A percentile compares a stretch with the other conserved stretches of the same genome.
Evolutionary conservation across 208 protist genomes (phyloP).

Genomic region (Trypanosoma grayi): DNA sequence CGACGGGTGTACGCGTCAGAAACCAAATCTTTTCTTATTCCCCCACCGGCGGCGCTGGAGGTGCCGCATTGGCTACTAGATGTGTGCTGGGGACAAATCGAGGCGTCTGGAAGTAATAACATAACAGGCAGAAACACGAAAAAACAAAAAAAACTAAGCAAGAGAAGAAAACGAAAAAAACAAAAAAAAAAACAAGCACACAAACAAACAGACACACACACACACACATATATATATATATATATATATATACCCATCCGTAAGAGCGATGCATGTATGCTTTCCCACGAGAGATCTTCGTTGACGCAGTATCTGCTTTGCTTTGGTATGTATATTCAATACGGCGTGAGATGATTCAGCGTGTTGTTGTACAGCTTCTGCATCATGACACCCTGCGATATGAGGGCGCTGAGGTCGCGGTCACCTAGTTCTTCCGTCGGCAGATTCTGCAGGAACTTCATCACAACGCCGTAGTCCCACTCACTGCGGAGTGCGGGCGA

Average conservation of each 20-base stretch:
- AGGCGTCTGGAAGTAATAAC: too few relatives aligned
- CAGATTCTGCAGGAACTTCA: conserved; percentile 71
- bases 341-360: conserved; percentile 20
- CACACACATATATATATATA: conserved; percentile 13
- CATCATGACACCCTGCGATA: conserved; percentile 66
- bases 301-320: too few relatives aligned
- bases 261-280: too few relatives aligned
- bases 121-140: conserved; percentile 3
- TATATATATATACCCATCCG: neutral
- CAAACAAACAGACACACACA: conserved; percentile 8
- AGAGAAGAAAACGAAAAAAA: neutral
- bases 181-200: neutral
- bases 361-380: conserved; percentile 65
- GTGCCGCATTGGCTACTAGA: too few relatives aligned
- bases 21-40: too few relatives aligned
- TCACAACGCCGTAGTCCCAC: conserved; percentile 52
- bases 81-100: too few relatives aligned
- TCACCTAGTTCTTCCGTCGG: conserved; percentile 54
- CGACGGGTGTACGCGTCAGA: too few relatives aligned
- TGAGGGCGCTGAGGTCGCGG: conserved; percentile 52
- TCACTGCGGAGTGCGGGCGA: conserved; percentile 45
- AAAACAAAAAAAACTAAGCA: conserved; percentile 2
- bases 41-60: too few relatives aligned
- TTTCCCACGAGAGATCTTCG: too few relatives aligned
- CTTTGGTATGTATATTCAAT: neutral